Base-by-base conservation (phyloP, 1,284 basidiomycete genomes). In the Rhodotorula sp. region DNA sequence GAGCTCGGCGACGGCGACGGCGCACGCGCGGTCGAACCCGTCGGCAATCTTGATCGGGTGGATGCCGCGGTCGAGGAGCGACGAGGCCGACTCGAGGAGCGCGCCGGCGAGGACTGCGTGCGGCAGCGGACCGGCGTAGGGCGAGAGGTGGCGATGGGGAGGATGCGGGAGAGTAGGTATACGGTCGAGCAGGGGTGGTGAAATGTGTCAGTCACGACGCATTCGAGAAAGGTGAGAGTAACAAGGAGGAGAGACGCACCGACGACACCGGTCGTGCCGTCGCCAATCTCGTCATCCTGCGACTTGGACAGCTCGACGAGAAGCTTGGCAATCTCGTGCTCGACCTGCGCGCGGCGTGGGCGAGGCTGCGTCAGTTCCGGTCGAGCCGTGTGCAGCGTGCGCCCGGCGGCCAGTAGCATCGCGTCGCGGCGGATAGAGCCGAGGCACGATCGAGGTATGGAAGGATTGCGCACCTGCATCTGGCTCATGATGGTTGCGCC, bases 231-330 rank as follows among this genome's bases (percentile, higher is more conserved):
- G 34, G 34, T 34, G 34, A 55, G 25, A 21, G 42, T 9, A 44
- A 19, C 23, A n/a, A n/a, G n/a, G 17, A 79, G 66, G 66, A 67
- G 56, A 60, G 64, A 86, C 92, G 81, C 81, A 94, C 93, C 93
- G 77, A 98, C 96, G 72, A 99, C 96, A 82, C 96, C 97, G 49
- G 96, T 99, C 16, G 96, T 99, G 68, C 96, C 97, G 83, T 99
- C 96, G 61, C 97, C 96, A 81, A 99, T 97, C 85, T 99, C 96
- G 82, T 98, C 95, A 81, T 99, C 96, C 85, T 99, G 96, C 80
- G 91, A 94, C 85, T 95, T 95, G 61, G 92, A 95, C 58, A 98
- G 86, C 81, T 99, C 93, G 16, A 99, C 96, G 54, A 99, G 87
- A 57, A 99, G 87, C 84, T 97, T 98, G 71, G 96, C 96, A 80